These are phyloP conservation scores for Phytophthora uliginosa DNA, from an alignment of 352 stramenopile species.

Conservation along the genomic window DNA sequence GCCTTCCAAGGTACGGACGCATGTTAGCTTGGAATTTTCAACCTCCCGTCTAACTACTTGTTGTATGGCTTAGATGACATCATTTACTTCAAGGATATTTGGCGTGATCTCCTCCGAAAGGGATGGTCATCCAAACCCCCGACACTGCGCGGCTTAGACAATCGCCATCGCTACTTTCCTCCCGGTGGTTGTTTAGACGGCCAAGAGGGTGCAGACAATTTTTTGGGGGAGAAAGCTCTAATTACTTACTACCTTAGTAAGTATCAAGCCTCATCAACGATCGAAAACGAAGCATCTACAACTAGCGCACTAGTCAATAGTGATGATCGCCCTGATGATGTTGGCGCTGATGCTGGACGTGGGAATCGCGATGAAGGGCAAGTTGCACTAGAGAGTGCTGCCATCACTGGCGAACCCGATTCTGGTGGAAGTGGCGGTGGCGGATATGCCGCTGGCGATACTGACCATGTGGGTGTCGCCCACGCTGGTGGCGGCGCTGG, in stretches of 20 bases:
- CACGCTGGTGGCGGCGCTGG: background rate
- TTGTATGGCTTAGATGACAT: background rate
- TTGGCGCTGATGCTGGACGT: too few species aligned
- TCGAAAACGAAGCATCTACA: too few species aligned
- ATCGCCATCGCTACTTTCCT: background rate
- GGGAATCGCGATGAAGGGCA: too few species aligned
- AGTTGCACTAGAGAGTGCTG: too few species aligned
- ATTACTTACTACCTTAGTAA: background rate
- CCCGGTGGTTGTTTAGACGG: background rate
- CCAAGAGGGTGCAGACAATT: background rate
- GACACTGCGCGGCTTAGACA: background rate
- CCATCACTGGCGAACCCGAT: too few species aligned
- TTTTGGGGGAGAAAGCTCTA: background rate
- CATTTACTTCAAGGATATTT: conserved; percentile 9
- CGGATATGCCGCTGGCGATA: too few species aligned
- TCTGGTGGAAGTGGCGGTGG: too few species aligned
- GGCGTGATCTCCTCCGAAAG: conserved; percentile 5
- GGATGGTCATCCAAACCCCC: conserved; percentile 11
- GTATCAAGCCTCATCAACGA: background rate
- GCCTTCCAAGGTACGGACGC: too few species aligned
- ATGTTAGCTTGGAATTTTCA: background rate
- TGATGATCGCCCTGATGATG: too few species aligned
- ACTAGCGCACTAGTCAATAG: too few species aligned
- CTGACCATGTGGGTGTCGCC: too few species aligned
- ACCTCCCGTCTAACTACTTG: background rate